Conservation (phyloP, 176 grass and related monocot genomes). For the Musa beccarii region DNA sequence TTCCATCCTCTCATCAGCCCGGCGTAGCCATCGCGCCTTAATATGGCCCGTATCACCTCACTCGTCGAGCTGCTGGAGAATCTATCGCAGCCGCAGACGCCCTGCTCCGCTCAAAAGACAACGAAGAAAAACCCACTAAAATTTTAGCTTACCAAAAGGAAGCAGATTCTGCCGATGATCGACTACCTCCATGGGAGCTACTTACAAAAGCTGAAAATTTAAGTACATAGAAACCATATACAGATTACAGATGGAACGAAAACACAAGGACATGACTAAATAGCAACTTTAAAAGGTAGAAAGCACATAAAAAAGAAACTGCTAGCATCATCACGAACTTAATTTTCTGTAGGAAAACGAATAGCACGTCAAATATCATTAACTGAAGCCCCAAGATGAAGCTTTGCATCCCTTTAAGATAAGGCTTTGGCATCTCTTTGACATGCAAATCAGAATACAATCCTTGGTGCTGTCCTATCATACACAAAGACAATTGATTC, state of each 20-base stretch:
- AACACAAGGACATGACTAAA: too few relatives aligned
- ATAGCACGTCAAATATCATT: too few relatives aligned
- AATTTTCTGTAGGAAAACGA: too few relatives aligned
- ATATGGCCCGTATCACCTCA: background rate
- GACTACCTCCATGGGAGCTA: background rate
- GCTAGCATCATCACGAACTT: too few relatives aligned
- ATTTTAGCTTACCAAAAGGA: background rate
- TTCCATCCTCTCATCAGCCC: slow-evolving; percentile 4
- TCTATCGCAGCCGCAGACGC: slow-evolving; percentile 9
- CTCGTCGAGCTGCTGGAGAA: slow-evolving; percentile 3
- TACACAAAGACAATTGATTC: background rate
- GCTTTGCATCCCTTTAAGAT: too few relatives aligned
- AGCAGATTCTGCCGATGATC: background rate
- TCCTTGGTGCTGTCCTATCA: background rate
- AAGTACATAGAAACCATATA: too few relatives aligned
- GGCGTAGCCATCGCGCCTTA: background rate
- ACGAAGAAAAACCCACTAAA: background rate
- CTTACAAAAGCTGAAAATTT: too few relatives aligned
- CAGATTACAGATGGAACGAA: too few relatives aligned
- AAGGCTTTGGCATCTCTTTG: background rate
- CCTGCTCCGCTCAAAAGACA: background rate
- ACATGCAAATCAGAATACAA: background rate
- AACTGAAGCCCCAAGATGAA: too few relatives aligned
- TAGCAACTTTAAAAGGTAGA: too few relatives aligned
- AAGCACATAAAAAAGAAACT: too few relatives aligned